Conservation (phyloP, 2,329 filamentous ascomycete genomes). For the Aphanoascus verrucosus region DNA sequence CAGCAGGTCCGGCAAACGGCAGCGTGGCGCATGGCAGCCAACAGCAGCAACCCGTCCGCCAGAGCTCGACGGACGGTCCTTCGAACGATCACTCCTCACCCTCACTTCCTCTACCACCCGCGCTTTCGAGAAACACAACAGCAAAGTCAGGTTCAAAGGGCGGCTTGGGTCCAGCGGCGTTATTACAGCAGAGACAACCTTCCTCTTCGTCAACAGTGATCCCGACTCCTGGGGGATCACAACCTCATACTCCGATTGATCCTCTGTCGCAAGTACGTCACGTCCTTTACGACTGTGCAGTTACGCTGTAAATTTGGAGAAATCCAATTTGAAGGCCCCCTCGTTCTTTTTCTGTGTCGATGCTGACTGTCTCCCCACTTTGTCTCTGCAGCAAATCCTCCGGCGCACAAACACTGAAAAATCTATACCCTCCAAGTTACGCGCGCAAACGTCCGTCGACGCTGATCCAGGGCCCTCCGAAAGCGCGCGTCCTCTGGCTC, state of each 20-base stretch:
- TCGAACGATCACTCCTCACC: not conserved
- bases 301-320: too few species aligned
- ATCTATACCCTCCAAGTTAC: conserved; percentile 40
- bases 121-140: conserved; percentile 4
- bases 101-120: not conserved
- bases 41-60: not conserved
- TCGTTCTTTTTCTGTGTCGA: not conserved
- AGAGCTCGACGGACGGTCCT: not conserved
- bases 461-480: conserved; percentile 32
- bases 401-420: conserved; percentile 56
- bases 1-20: not conserved
- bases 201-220: conserved; percentile 4
- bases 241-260: conserved; percentile 39
- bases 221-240: not conserved
- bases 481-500: conserved; percentile 24
- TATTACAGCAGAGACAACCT: conserved; percentile 6
- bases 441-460: conserved; percentile 33
- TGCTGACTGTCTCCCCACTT: not conserved
- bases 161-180: not conserved
- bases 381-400: conserved; percentile 46
- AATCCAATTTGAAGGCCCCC: too few species aligned
- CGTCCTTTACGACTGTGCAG: not conserved
- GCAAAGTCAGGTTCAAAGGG: not conserved
- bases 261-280: conserved; percentile 55
- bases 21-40: conserved; percentile 1